These are phyloP conservation scores for Onygenales sp. DNA, from an alignment of 2,329 filamentous ascomycete genomes.

Conservation along the genomic window DNA sequence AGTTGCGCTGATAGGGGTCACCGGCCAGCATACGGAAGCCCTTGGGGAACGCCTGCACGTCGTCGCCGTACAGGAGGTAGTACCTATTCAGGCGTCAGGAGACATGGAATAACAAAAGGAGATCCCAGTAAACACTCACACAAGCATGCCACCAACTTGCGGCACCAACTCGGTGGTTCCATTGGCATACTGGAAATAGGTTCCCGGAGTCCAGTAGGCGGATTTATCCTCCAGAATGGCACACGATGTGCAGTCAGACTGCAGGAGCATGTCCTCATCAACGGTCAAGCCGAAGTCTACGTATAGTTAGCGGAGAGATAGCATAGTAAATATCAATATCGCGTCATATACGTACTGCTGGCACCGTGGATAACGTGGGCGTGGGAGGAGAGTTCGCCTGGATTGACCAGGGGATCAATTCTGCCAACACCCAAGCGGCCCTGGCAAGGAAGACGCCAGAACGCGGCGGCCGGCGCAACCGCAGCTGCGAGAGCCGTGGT, in stretches of 20 bases:
- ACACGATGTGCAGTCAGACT: conserved; percentile 68
- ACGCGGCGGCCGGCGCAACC: conserved; percentile 40
- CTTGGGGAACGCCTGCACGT: conserved; percentile 62
- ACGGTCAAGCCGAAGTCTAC: conserved; percentile 57
- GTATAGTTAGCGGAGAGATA: not conserved
- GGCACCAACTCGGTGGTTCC: conserved; percentile 59
- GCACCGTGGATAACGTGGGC: conserved; percentile 69
- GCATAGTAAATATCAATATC: conserved; percentile 6
- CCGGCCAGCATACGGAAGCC: conserved; percentile 79
- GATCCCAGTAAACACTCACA: conserved; percentile 43
- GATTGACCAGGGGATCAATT: conserved; percentile 66
- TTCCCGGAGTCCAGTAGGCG: conserved; percentile 72
- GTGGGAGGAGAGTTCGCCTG: conserved; percentile 52
- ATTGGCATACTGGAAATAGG: conserved; percentile 68
- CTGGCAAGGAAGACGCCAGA: conserved; percentile 85
- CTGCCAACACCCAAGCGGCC: conserved; percentile 59
- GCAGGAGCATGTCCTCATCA: conserved; percentile 47
- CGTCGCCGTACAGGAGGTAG: conserved; percentile 65
- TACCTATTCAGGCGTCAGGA: conserved; percentile 47
- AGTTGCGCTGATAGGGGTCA: conserved; percentile 57
- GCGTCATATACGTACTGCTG: conserved; percentile 49
- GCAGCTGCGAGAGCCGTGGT: conserved; percentile 6
- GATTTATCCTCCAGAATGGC: conserved; percentile 72
- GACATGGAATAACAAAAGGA: not conserved
- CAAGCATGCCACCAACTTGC: conserved; percentile 74